Evolutionary conservation across 2,329 filamentous ascomycete species (phyloP), one percentile per base, ranked within the genome.

Genomic region (Epicoccum nigrum): DNA sequence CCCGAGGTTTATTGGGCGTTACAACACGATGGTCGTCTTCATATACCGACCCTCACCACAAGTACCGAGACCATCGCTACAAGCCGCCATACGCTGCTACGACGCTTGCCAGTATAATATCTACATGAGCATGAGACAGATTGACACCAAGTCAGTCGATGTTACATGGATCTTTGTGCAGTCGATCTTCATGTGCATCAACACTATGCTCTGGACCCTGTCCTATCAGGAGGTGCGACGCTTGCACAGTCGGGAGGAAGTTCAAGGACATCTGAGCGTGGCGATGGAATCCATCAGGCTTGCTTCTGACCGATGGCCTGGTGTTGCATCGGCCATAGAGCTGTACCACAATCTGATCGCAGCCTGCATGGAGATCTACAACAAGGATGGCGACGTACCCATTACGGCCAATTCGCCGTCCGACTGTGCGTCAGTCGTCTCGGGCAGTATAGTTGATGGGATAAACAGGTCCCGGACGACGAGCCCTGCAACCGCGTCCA

Each of bases 81-180:
- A 82, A n/a, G 91, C 92, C 1, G 93, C 93, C 1, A 77, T 83
- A 25, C 87, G 86, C 60, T 97, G 92, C 69, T 97, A 89, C 66
- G 86, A 94, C 37, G 92, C 90, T 32, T 87, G 90, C 38, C 81
- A 86, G 9, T 90, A 86, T 72, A 92, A 96, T 67, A 90, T 97
- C 63, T 82, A 87, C 59, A 85, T 93, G 69, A 88, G 92, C 35
- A 85, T 85, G 67, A 86, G 88, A 64, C 92, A 96, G 71, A 88
- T 96, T 67, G 83, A 87, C 59, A 86, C 83, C 13, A 82, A 83
- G 12, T 86, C 86, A 17, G 85, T 94, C 9, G 93, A 97, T 67
- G 81, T 97, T 54, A 97, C 92, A 1, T 97, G 93, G 93, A 87
- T 96, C 34, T 96, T 96, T 67, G 85, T 96, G 1, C 83, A 96